Base-by-base conservation (phyloP, 1,284 basidiomycete species). In the Ceratobasidium sp. region DNA sequence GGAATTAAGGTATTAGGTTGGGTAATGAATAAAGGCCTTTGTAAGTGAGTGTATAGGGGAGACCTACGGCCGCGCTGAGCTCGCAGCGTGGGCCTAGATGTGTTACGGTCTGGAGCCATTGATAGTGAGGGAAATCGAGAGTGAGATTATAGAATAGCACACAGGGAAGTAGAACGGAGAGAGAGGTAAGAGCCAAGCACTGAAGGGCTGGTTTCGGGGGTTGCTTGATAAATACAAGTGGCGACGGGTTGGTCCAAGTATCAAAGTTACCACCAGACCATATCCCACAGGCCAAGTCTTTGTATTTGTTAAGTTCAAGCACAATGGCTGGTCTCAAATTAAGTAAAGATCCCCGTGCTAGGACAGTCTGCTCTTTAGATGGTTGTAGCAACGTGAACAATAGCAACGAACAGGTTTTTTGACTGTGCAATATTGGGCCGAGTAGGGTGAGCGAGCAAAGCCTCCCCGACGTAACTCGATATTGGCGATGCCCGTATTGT, bases 41-140 rank as follows among this genome's bases (percentile, higher is more conserved):
- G 34, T n/a, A 67, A 27, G 20, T 43, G 17, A 6, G 62, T 20
- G 40, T 54, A 67, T 4, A 40, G 57, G 78, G 76, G 47, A 75
- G 73, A 32, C 72, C 73, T 62, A 70, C 71, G 35, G 65, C 72
- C 42, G 53, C 73, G 52, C 74, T 73, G 49, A 71, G 71, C 6
- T 69, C 71, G 6, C 69, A 73, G 35, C n/a, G 62, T 64, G 47
- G 25, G 17, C 31, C 4, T 35, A 22, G 42, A 29, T 22, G 31
- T 10, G 22, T 6, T 27, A 22, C n/a, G 3, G n/a, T n/a, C n/a
- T n/a, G n/a, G 29, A 49, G 13, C 70, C 68, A 1, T 60, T 22
- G 40, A 31, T 40, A 42, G 34, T 27, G 67, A 22, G 35, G 22
- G 40, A 2, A 50, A 29, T 5, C 25, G 32, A 10, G 73, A 75